These are phyloP conservation scores for Pythium aristosporum DNA, from an alignment of 352 stramenopile species.

Conservation along the genomic window DNA sequence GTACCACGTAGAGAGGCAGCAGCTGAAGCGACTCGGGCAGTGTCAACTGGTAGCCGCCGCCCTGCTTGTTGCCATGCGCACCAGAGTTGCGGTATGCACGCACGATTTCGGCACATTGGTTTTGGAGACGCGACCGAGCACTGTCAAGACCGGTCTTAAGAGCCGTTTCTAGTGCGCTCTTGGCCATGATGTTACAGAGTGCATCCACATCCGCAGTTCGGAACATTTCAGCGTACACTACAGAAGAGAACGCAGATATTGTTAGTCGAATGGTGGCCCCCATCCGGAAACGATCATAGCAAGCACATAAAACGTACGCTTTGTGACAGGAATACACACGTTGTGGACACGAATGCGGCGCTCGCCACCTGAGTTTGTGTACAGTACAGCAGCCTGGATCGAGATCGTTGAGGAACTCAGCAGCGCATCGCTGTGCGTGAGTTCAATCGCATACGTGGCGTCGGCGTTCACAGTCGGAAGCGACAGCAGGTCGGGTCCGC, in stretches of 20 bases:
- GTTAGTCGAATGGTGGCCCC: background rate
- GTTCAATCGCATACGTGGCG: conserved; percentile 96
- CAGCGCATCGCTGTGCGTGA: conserved; percentile 96
- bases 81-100: conserved; percentile 86
- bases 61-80: conserved; percentile 66
- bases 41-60: conserved; percentile 74
- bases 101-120: conserved; percentile 93
- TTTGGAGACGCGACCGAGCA: conserved; percentile 91
- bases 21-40: conserved; percentile 93
- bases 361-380: conserved; percentile 97
- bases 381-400: conserved; percentile 96
- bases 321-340: conserved; percentile 92
- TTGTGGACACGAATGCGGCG: conserved; percentile 98
- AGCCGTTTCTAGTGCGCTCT: conserved; percentile 92
- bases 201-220: conserved; percentile 91
- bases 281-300: background rate
- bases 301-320: conserved; percentile 46
- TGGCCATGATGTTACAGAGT: conserved; percentile 94
- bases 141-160: conserved; percentile 95
- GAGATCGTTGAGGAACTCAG: conserved; percentile 94
- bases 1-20: conserved; percentile 93
- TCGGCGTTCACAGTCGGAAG: conserved; percentile 96
- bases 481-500: conserved; percentile 96
- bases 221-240: conserved; percentile 92
- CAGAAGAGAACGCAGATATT: background rate